Base-by-base conservation (phyloP, 169 alveolate species). In the Cytauxzoon felis region DNA sequence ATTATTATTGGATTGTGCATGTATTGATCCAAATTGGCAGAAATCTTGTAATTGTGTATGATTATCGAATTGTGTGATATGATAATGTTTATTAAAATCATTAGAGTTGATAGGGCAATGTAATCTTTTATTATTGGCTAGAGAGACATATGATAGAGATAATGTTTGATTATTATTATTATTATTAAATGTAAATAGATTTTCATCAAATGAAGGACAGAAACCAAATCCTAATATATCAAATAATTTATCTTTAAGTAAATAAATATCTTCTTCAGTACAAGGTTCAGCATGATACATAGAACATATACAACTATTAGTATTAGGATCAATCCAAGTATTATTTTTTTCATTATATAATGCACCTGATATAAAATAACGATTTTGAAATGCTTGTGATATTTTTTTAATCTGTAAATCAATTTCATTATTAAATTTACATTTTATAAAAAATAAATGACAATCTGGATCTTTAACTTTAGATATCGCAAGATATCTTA, bases 91-190 rank as follows among this genome's bases (percentile, higher is more conserved):
- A 43, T 1, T 30, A 40, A 24, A 33, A 30, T 27, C 49, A n/a
- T n/a, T n/a, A n/a, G n/a, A n/a, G n/a, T 11, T 51, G 21, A 66
- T 38, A 11, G 82, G 82, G 66, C 82, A 71, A 43, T 71, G 82
- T 16, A 71, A 23, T 24, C 70, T 32, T 24, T 71, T 61, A 50
- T 47, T 58, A 3, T 30, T 54, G 3, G 75, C 64, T 32, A 71
- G n/a, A 9, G 75, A 32, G n/a, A 62, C 58, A 18, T 43, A 49
- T 30, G 59, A 49, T 34, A 47, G 43, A 19, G 82, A 71, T 30
- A 43, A 66, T 58, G 65, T 52, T 57, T 29, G 5, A 16, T 45
- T 59, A 32, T 3, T 18, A n/a, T 24, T 36, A 7, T 34, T 34
- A 30, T 27, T 34, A 19, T 54, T 56, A 23, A 13, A 36, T 42